Evolutionary conservation across 768 basidiomycete genomes (phyloP).

Genomic region (Russula foetens): DNA sequence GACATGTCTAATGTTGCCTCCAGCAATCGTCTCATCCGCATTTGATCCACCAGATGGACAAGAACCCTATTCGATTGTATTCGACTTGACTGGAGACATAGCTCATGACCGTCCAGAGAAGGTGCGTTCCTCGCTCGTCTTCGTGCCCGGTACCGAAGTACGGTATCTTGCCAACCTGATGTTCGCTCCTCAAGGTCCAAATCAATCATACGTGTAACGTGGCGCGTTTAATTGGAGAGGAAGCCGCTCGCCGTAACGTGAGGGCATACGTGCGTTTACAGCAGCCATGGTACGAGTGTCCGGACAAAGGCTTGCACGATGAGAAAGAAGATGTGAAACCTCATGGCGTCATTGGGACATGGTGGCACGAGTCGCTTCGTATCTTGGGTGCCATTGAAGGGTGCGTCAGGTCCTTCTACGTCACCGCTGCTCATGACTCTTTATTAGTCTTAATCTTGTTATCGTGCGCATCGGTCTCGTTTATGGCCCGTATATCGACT

Average conservation of each 20-base stretch:
- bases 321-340: constrained; percentile 76
- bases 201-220: constrained; percentile 67
- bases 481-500: constrained; percentile 77
- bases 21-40: constrained; percentile 57
- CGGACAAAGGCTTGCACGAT: constrained; percentile 52
- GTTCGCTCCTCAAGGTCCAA: constrained; percentile 46
- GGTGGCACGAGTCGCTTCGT: constrained; percentile 86
- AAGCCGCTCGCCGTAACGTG: constrained; percentile 73
- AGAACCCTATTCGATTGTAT: constrained; percentile 69
- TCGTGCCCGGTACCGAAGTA: background rate
- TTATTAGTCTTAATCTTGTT: constrained; percentile 65
- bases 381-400: constrained; percentile 64
- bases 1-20: constrained; percentile 13
- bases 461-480: constrained; percentile 66
- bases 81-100: constrained; percentile 80
- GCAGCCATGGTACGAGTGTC: constrained; percentile 70
- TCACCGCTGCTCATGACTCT: background rate
- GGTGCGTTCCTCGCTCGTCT: constrained; percentile 35
- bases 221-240: constrained; percentile 58
- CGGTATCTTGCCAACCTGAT: background rate
- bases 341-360: constrained; percentile 57
- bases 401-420: constrained; percentile 33
- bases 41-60: constrained; percentile 69
- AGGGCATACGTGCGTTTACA: constrained; percentile 73
- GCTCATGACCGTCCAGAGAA: constrained; percentile 66